Evolutionary conservation across 345 rosid species (phyloP).

Genomic region (Luvunga scandens): DNA sequence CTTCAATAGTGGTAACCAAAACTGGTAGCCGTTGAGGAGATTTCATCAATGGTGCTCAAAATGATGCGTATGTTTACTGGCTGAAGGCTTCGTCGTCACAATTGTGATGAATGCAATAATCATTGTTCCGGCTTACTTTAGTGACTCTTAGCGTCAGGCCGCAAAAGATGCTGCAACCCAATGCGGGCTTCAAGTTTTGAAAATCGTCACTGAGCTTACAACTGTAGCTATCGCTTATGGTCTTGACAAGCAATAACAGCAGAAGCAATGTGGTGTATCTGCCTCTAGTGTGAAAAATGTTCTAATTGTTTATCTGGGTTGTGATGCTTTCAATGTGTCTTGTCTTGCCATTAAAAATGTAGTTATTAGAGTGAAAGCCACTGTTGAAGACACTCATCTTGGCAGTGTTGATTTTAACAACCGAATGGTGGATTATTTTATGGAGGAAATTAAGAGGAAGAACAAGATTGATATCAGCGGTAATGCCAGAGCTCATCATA

Average conservation of each 20-base stretch:
- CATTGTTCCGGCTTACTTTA: constrained; percentile 47
- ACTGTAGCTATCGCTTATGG: constrained; percentile 55
- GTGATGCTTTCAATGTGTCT: constrained; percentile 55
- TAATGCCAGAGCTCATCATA: constrained; percentile 39
- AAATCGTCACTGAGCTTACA: constrained; percentile 38
- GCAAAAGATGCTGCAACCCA: constrained; percentile 39
- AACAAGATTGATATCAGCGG: constrained; percentile 43
- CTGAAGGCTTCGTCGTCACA: constrained; percentile 48
- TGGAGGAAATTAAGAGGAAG: constrained; percentile 41
- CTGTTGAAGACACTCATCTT: constrained; percentile 45
- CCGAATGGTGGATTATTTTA: constrained; percentile 42
- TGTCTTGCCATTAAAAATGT: constrained; percentile 43
- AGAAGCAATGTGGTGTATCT: too few species aligned
- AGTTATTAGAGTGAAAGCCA: constrained; percentile 43
- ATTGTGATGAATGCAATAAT: constrained; percentile 39
- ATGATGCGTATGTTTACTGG: constrained; percentile 73
- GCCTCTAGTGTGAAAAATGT: constrained; percentile 39
- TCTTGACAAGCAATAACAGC: constrained; percentile 33
- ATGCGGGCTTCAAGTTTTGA: constrained; percentile 35
- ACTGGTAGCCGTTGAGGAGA: constrained; percentile 62
- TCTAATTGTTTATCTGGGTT: constrained; percentile 47
- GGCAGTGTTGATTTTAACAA: constrained; percentile 45
- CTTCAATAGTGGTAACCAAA: too few species aligned
- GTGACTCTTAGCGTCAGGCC: constrained; percentile 46
- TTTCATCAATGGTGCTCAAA: constrained; percentile 62